phyloP scores from a whole-genome alignment of 2,329 filamentous ascomycete genomes.

The Pseudopithomyces chartarum region DNA sequence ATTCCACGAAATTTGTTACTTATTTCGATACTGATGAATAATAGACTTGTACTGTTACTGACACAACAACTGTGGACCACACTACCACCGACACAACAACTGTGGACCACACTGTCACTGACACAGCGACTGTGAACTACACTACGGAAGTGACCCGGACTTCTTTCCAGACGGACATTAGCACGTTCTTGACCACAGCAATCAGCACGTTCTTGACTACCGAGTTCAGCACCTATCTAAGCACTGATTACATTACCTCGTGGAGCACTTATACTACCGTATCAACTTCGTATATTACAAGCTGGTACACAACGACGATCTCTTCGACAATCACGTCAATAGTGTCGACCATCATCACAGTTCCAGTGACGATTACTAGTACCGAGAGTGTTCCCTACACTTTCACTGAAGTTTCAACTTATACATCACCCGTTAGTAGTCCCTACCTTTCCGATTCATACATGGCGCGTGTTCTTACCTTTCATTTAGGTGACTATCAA shows the following conservation, averaged over 20 bases:
- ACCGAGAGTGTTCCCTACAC: constrained; percentile 4
- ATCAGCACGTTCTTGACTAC: constrained; percentile 14
- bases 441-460: background rate
- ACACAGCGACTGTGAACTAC: background rate
- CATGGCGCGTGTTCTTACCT: background rate
- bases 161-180: constrained; percentile 17
- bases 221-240: constrained; percentile 10
- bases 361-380: constrained; percentile 11
- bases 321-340: constrained; percentile 17
- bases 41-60: constrained; percentile 8
- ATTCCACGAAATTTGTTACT: background rate
- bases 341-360: constrained; percentile 9
- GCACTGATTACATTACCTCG: constrained; percentile 11
- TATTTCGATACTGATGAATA: background rate
- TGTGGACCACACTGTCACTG: background rate
- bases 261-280: constrained; percentile 17
- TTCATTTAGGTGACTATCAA: constrained; percentile 13
- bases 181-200: constrained; percentile 11
- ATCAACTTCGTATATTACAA: constrained; percentile 24
- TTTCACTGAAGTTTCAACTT: constrained; percentile 1
- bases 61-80: constrained; percentile 4
- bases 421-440: background rate
- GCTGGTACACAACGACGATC: constrained; percentile 2
- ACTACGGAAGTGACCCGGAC: constrained; percentile 16
- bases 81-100: background rate